Base-by-base conservation (phyloP, 2,329 filamentous ascomycete species). In the Colletotrichum aenigma region DNA sequence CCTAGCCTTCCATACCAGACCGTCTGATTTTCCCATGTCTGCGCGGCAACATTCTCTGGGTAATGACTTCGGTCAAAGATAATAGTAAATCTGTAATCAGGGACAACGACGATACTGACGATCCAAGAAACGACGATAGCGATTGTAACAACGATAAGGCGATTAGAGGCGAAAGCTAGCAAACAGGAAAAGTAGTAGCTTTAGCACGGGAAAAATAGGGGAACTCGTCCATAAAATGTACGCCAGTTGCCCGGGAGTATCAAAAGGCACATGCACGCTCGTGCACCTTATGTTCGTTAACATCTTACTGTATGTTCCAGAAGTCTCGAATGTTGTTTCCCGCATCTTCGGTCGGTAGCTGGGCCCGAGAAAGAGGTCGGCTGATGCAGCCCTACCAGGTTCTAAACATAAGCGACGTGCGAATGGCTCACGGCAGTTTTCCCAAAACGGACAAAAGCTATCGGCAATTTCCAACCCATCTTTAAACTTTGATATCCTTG, bases 1-100 rank as follows among this genome's bases (percentile, higher is more conserved):
- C 36, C 16, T 43, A 43, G 36, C 4, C 16, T 18, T 43, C 16
- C n/a, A 52, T 7, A 21, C 12, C 4, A 52, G 43, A 7, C 6
- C 43, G 10, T 52, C 6, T 13, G 10, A 52, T 21, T 48, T 21
- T 1, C n/a, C 18, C n/a, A 13, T 48, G 10, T 48, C n/a, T 48
- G 18, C 43, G n/a, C 4, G 10, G 18, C 0, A 13, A 1, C 3
- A 21, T 21, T 13, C n/a, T n/a, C n/a, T n/a, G 10, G 0, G 9
- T 48, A 21, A n/a, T 48, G 9, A 21, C n/a, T n/a, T 13, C 10
- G n/a, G 12, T 21, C n/a, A 12, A 13, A n/a, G 43, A n/a, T 18
- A 21, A 48, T 4, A 48, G 38, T 12, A n/a, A n/a, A 21, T n/a
- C 38, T n/a, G 18, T 10, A 43, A n/a, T 5, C 2, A 10, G 9